Evolutionary conservation across 169 alveolate genomes (phyloP).

Genomic region (Besnoitia besnoiti): DNA sequence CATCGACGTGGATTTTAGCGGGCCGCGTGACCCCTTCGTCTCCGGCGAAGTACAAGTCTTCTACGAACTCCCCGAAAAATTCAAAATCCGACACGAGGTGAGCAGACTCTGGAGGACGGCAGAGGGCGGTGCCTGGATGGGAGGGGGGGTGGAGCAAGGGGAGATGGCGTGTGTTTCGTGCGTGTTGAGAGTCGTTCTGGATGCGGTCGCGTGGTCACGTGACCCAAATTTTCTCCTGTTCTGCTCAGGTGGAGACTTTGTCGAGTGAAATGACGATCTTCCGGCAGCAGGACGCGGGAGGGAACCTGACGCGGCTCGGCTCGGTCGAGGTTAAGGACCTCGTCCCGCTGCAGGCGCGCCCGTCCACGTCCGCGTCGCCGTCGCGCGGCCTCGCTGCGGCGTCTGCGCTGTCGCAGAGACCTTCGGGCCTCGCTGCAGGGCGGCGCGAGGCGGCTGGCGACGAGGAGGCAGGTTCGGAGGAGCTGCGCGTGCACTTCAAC

Average conservation of each 20-base stretch:
- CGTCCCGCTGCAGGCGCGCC: background rate
- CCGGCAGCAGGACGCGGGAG: background rate
- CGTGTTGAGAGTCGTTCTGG: too few species aligned
- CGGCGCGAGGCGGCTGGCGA: background rate
- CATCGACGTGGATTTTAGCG: constrained; percentile 47
- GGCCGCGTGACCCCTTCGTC: constrained; percentile 30
- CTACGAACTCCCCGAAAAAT: constrained; percentile 35
- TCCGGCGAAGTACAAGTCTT: constrained; percentile 36
- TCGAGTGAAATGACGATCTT: background rate
- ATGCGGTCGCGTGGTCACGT: too few species aligned
- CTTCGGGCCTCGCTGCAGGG: background rate
- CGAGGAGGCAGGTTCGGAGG: background rate
- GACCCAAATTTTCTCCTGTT: too few species aligned
- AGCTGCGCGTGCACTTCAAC: background rate
- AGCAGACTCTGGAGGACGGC: background rate
- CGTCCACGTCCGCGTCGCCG: background rate
- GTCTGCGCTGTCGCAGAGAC: background rate
- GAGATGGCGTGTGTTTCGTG: too few species aligned
- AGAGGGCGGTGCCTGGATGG: background rate
- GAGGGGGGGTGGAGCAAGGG: too few species aligned
- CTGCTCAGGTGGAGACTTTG: background rate
- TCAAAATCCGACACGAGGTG: constrained; percentile 31
- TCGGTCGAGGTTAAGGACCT: background rate
- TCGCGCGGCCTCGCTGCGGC: background rate
- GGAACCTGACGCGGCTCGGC: background rate